Conservation (phyloP, 305 asterid species). For the Nicotiana rustica region DNA sequence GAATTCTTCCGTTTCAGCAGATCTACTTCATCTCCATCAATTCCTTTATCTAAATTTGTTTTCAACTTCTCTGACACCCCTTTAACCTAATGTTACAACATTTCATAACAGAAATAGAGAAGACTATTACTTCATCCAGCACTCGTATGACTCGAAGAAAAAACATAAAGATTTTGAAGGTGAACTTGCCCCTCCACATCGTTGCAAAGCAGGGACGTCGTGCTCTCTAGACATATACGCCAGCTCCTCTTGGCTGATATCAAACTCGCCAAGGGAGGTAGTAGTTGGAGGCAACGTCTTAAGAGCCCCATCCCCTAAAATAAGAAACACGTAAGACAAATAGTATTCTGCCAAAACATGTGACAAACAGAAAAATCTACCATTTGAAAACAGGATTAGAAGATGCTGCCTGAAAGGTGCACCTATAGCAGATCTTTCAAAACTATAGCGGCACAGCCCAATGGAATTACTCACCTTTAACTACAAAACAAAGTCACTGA, state of each 20-base stretch:
- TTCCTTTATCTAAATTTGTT: constrained; percentile 71
- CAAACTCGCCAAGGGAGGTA: constrained; percentile 64
- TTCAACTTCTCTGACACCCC: constrained; percentile 72
- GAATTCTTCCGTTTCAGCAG: constrained; percentile 60
- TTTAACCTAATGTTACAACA: constrained; percentile 56
- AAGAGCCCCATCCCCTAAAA: constrained; percentile 60
- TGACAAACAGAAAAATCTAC: neutral
- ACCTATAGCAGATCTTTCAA: neutral
- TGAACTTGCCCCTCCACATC: constrained; percentile 85
- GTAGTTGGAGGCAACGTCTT: constrained; percentile 47
- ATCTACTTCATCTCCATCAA: constrained; percentile 74
- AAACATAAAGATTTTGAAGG: constrained; percentile 34
- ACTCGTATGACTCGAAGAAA: neutral
- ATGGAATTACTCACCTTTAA: neutral
- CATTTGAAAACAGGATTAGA: neutral
- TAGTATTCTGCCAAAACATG: neutral
- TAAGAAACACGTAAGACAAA: constrained; percentile 23
- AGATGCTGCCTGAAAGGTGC: neutral
- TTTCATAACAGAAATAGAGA: constrained; percentile 25
- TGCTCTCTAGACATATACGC: constrained; percentile 71
- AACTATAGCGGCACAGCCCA: neutral
- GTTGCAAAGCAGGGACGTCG: constrained; percentile 64
- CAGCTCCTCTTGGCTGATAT: constrained; percentile 78
- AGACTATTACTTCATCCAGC: constrained; percentile 32
- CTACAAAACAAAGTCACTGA: constrained; percentile 11